Evolutionary conservation across 2,329 filamentous ascomycete species (phyloP).

Genomic region (Plectosphaerella sp.): DNA sequence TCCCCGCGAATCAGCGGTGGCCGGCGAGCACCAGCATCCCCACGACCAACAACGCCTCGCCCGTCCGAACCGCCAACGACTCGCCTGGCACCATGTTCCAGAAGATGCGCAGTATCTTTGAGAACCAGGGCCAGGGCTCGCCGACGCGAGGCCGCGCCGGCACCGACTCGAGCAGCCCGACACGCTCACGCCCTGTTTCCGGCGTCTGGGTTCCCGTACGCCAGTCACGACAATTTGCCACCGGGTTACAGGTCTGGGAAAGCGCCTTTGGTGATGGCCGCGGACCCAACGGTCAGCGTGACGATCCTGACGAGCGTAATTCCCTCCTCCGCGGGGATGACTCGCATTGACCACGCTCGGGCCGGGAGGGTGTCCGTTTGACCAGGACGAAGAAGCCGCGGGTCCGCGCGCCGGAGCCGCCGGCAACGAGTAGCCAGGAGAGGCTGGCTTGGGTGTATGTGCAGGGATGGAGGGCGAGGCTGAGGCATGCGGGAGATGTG

Average conservation of each 20-base stretch:
- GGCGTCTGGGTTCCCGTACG: conserved; percentile 15
- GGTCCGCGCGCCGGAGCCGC: conserved; percentile 2
- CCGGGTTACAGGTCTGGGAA: conserved; percentile 9
- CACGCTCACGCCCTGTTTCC: conserved; percentile 17
- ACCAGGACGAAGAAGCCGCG: conserved; percentile 7
- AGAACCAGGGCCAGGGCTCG: conserved; percentile 12
- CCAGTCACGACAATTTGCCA: conserved; percentile 3
- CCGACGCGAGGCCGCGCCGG: not conserved
- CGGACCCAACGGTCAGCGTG: conserved; percentile 10
- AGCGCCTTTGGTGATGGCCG: conserved; percentile 6
- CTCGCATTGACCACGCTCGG: conserved; percentile 34
- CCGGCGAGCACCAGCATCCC: conserved; percentile 9
- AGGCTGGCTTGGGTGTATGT: conserved; percentile 31
- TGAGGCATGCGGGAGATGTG: conserved; percentile 23
- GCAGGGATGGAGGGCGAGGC: conserved; percentile 29
- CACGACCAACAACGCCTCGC: conserved; percentile 1
- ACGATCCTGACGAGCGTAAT: conserved; percentile 18
- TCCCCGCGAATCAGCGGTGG: conserved; percentile 2
- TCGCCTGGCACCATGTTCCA: conserved; percentile 28
- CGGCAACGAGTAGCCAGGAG: not conserved
- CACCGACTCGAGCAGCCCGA: conserved; percentile 11
- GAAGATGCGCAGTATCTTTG: conserved; percentile 36
- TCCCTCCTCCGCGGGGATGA: conserved; percentile 18
- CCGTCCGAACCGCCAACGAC: conserved; percentile 6
- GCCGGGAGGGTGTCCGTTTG: conserved; percentile 11